Conservation (phyloP, 176 grass and related monocot species). For the Lolium perenne region DNA sequence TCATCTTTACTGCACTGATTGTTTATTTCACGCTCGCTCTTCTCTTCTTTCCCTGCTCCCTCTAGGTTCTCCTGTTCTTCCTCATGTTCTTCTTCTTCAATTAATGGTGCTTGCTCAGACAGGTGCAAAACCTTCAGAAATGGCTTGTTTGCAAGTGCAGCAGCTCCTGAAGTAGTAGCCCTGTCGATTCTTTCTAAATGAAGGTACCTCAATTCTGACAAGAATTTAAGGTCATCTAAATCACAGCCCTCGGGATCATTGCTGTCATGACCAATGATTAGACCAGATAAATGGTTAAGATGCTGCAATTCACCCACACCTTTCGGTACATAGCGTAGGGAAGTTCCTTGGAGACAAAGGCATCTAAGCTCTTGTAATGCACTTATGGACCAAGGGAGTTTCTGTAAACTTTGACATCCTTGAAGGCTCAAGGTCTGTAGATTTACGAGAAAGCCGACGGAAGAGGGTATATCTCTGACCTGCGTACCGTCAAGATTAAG, state of each 20-base stretch:
- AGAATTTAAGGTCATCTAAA: constrained; percentile 60
- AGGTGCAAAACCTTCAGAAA: constrained; percentile 70
- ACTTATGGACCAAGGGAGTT: constrained; percentile 69
- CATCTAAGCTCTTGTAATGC: constrained; percentile 67
- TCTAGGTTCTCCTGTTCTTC: constrained; percentile 41
- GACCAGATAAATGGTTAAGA: constrained; percentile 70
- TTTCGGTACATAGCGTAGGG: constrained; percentile 66
- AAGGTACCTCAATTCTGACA: constrained; percentile 74
- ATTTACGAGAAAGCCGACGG: constrained; percentile 72
- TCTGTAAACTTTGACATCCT: constrained; percentile 59
- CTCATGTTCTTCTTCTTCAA: constrained; percentile 36
- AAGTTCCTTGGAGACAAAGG: constrained; percentile 61
- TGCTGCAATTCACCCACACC: constrained; percentile 64
- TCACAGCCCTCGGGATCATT: constrained; percentile 59
- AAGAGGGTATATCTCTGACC: constrained; percentile 66
- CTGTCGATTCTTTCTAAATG: constrained; percentile 65
- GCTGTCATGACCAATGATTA: constrained; percentile 64
- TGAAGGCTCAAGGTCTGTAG: constrained; percentile 73
- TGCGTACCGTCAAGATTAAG: constrained; percentile 76
- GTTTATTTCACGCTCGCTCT: constrained; percentile 39
- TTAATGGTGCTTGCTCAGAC: constrained; percentile 46
- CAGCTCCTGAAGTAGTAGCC: constrained; percentile 54
- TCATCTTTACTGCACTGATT: constrained; percentile 41
- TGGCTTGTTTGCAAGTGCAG: constrained; percentile 63
- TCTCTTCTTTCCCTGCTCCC: constrained; percentile 37